Base-by-base conservation (phyloP, 2,329 filamentous ascomycete species). In the Paracamarosporium sp. region DNA sequence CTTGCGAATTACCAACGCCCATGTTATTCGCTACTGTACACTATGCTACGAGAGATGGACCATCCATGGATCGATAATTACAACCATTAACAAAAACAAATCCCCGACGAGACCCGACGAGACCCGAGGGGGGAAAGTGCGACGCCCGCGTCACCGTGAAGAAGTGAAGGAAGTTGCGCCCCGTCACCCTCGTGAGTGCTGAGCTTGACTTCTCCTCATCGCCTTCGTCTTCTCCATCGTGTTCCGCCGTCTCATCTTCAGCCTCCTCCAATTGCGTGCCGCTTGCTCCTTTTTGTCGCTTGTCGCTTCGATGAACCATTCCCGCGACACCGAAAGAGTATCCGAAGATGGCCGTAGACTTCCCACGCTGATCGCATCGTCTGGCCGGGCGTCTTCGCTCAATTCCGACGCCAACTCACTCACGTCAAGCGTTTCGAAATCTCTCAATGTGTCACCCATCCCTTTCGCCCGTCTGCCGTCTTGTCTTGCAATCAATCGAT, bases 301-400 rank as follows among this genome's bases (percentile, higher is more conserved):
- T 47, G 20, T 59, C 38, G 33, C 62, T 58, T 56, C 60, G 20
- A 31, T 53, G 50, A 59, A 66, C 17, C n/a, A 20, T 24, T 51
- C 48, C 64, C 57, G 53, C 24, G 64, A 56, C 5, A 62, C 48
- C 8, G 65, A 64, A 1, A 75, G 55, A 0, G 72, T 74, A 51
- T 73, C 71, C 20, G 73, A 76, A 22, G 74, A 74, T 24, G 73
- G 63, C 31, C 67, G 60, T n/a, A 67, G 68, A 46, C 63, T 69
- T 8, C 70, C 70, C 12, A 50, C 28, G 33, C 59, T 65, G 53
- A 52, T 61, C 67, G 0, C 31, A 28, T 17, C 62, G 59, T 44
- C 57, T 50, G 35, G 53, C 53, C 57, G 60, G 38, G 56, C 48
- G 15, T 60, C 57, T n/a, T 57, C 62, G n/a, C 56, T 56, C 47